Conservation (phyloP, 805 yeast genomes). For the Nakazawaea anatomiae region DNA sequence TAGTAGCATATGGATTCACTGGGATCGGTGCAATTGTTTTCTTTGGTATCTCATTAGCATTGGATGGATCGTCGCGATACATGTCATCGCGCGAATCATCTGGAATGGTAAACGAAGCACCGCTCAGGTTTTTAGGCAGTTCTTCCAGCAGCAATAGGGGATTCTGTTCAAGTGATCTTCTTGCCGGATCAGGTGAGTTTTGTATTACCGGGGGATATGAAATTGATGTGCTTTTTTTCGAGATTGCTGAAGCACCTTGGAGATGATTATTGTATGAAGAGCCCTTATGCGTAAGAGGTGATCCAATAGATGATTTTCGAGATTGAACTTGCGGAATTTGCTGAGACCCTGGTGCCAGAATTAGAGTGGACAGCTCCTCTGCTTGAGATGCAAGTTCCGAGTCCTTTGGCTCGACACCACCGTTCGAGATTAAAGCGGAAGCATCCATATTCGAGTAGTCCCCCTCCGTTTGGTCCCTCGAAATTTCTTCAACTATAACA, state of each 20-base stretch:
- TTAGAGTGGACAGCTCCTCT: no score
- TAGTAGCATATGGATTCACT: constrained; percentile 3
- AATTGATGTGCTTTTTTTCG: background rate
- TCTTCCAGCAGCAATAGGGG: background rate
- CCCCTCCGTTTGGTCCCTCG: background rate
- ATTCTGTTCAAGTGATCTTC: background rate
- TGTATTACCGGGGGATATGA: background rate
- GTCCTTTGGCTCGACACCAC: no score
- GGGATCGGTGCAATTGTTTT: background rate
- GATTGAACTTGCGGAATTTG: background rate
- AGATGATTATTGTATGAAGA: no score
- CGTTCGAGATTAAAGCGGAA: no score
- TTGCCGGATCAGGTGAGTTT: background rate
- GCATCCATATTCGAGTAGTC: background rate
- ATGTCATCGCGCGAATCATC: background rate
- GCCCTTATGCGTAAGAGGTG: background rate
- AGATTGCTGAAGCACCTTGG: no score
- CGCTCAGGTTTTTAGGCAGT: background rate
- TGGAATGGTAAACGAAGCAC: background rate
- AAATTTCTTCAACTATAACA: background rate
- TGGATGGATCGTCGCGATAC: constrained; percentile 6
- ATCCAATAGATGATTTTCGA: background rate
- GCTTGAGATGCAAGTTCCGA: no score
- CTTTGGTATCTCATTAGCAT: background rate
- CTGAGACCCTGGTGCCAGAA: background rate